Base-by-base conservation (phyloP, 495 filamentous ascomycete genomes). In the Penicillium daleae region DNA sequence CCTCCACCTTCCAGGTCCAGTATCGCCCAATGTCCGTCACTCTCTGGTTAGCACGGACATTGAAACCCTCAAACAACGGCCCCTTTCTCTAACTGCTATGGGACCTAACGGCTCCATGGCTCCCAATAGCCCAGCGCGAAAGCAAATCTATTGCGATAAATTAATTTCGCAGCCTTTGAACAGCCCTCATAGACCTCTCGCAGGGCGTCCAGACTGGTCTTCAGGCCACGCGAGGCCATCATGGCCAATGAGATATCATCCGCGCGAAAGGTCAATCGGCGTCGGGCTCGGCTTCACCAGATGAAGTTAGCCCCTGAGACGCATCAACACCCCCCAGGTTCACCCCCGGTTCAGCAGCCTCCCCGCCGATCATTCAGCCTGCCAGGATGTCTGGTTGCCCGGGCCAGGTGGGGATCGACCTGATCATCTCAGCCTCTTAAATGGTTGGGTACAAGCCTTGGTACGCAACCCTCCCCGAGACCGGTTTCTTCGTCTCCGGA, bases 201-300 rank as follows among this genome's bases (percentile, higher is more conserved):
- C 24, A 27, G 46, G 21, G 24, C 46, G 46, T 56, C 33, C 24
- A 15, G 26, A 17, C 33, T 42, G 35, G 37, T 26, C 22, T 56
- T 55, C 22, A 57, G 57, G 49, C 65, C 58, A 67, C 59, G 65
- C 65, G 65, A 67, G 44, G 22, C 24, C 24, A 50, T 13, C 46
- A 50, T 24, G 24, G 24, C 24, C 46, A 50, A 50, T 50, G 24
- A 50, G 46, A 29, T 50, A 50, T 50, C 12, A 13, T 13, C 52
- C 39, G 53, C 58, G 22, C 33, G 56, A 42, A 13, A 37, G 21
- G 44, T 51, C 57, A 24, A 35, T 35, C 48, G 55, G 24, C 35
- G 55, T 40, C 56, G 27, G 40, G 26, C 35, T 56, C 66, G 67
- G 67, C 49, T 67, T 69, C 67, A 44, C 67, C 64, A 69, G 44